phyloP scores from a whole-genome alignment of 768 basidiomycete genomes.

The Podaxis carcinomalis region DNA sequence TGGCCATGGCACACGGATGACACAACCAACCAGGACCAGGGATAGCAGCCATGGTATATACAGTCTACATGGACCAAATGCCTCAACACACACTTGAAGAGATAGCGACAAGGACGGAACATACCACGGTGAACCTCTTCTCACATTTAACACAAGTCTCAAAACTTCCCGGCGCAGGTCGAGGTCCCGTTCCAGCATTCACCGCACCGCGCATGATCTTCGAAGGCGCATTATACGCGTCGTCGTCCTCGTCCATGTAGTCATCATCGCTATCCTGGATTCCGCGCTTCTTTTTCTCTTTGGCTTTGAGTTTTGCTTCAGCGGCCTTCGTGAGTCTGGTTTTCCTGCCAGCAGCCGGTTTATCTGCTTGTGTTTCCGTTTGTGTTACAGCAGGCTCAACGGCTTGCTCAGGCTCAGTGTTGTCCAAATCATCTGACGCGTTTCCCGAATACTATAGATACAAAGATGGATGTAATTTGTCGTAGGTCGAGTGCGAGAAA shows the following conservation, averaged over 20 bases:
- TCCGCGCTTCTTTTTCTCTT: constrained; percentile 36
- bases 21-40: constrained; percentile 79
- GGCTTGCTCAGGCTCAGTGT: constrained; percentile 18
- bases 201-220: constrained; percentile 38
- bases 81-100: not conserved
- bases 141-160: constrained; percentile 78
- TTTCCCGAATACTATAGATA: constrained; percentile 38
- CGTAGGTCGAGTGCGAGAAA: no score
- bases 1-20: constrained; percentile 74
- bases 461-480: not conserved
- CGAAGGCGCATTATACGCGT: constrained; percentile 63
- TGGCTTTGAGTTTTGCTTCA: constrained; percentile 37
- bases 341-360: constrained; percentile 43
- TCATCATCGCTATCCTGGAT: constrained; percentile 44
- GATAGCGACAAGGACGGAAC: constrained; percentile 20
- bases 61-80: constrained; percentile 53
- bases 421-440: constrained; percentile 75
- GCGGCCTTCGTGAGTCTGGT: constrained; percentile 49
- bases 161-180: constrained; percentile 75
- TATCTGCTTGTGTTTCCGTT: not conserved
- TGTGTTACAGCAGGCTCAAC: not conserved
- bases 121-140: constrained; percentile 84
- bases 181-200: constrained; percentile 29
- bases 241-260: constrained; percentile 55
- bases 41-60: constrained; percentile 76